Evolutionary conservation across 139 green algal genomes (phyloP).

Genomic region (Deuterostichococcus epilithicus): DNA sequence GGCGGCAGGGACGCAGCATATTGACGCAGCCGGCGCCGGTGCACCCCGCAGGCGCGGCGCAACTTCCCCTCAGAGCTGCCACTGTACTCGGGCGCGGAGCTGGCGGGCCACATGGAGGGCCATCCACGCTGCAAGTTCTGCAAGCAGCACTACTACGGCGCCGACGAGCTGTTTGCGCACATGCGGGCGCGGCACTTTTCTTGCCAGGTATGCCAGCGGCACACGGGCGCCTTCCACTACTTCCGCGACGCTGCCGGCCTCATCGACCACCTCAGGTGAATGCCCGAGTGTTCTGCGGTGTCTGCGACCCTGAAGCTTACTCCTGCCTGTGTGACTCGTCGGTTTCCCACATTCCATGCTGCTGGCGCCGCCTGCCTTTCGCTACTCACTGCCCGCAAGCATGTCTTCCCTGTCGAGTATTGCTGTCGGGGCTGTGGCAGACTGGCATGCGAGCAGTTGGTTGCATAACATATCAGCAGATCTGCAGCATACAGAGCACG

Average conservation of each 20-base stretch:
- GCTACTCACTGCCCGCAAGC: too few relatives aligned
- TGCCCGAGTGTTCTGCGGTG: too few relatives aligned
- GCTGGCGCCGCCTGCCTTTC: too few relatives aligned
- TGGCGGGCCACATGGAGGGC: constrained; percentile 36
- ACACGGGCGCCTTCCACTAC: constrained; percentile 26
- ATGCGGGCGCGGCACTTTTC: constrained; percentile 53
- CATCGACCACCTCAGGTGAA: constrained; percentile 29
- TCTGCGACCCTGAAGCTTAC: too few relatives aligned
- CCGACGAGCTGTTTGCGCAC: constrained; percentile 57
- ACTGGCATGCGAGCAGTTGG: too few relatives aligned
- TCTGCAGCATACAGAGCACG: too few relatives aligned
- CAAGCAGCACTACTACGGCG: constrained; percentile 44
- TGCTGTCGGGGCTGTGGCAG: too few relatives aligned
- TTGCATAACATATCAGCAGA: too few relatives aligned
- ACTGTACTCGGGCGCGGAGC: constrained; percentile 11
- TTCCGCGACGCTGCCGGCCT: constrained; percentile 30
- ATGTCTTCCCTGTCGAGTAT: too few relatives aligned
- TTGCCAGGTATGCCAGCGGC: constrained; percentile 60
- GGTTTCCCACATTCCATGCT: too few relatives aligned
- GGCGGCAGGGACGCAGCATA: too few relatives aligned
- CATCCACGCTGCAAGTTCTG: constrained; percentile 71
- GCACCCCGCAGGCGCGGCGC: constrained; percentile 26
- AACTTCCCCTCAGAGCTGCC: constrained; percentile 52
- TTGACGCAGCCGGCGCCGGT: too few relatives aligned
- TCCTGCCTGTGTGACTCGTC: not conserved